These are phyloP conservation scores for Teratosphaeria nubilosa DNA, from an alignment of 2,329 filamentous ascomycete species.

Conservation along the genomic window DNA sequence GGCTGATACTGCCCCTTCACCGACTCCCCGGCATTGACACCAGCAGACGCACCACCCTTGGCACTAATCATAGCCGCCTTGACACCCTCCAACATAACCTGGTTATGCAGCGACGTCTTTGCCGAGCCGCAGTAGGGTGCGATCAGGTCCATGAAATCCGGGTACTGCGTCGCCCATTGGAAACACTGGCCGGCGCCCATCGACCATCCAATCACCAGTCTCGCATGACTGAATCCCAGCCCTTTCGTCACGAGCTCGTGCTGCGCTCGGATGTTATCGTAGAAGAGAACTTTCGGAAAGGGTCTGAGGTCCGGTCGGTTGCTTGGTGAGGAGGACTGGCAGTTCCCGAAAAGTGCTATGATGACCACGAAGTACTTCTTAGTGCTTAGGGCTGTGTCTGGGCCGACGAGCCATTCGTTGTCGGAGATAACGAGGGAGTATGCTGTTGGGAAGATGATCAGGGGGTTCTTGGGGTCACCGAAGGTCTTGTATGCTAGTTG, in stretches of 20 bases:
- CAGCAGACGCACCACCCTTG: constrained; percentile 44
- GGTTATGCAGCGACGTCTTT: constrained; percentile 55
- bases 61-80: constrained; percentile 50
- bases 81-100: constrained; percentile 57
- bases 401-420: constrained; percentile 65
- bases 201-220: constrained; percentile 57
- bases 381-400: constrained; percentile 55
- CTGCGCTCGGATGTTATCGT: constrained; percentile 61
- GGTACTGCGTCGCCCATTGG: constrained; percentile 29
- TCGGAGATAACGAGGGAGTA: constrained; percentile 59
- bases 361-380: constrained; percentile 59
- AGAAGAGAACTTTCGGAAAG: constrained; percentile 54
- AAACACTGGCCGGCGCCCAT: constrained; percentile 58
- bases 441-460: constrained; percentile 69
- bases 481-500: constrained; percentile 70
- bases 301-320: constrained; percentile 42
- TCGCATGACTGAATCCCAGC: constrained; percentile 49
- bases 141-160: constrained; percentile 47
- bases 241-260: constrained; percentile 55
- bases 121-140: constrained; percentile 59
- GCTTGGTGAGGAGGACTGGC: constrained; percentile 57
- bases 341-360: constrained; percentile 58
- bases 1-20: constrained; percentile 23
- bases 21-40: constrained; percentile 38
- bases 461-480: constrained; percentile 51